Evolutionary conservation across 768 basidiomycete species (phyloP).

Genomic region (Suillus alpinus): DNA sequence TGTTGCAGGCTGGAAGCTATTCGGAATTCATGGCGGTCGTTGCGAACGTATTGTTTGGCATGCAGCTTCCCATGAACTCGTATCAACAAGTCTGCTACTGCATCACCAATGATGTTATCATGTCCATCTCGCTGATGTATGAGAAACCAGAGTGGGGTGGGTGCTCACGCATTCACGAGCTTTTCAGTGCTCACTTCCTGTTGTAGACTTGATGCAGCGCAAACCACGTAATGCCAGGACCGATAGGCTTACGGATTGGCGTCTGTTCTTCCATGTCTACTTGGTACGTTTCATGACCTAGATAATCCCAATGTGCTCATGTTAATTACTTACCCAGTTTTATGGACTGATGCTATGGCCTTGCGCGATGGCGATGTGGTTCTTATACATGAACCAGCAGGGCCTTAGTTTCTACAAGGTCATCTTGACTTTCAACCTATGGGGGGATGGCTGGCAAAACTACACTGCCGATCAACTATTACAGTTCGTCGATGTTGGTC

Average conservation of each 20-base stretch:
- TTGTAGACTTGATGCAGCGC: constrained; percentile 35
- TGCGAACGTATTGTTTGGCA: constrained; percentile 48
- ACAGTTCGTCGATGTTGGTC: constrained; percentile 37
- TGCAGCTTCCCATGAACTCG: constrained; percentile 49
- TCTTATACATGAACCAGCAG: constrained; percentile 36
- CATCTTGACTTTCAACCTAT: constrained; percentile 38
- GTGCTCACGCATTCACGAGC: background rate
- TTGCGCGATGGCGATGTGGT: constrained; percentile 40
- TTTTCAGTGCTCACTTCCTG: background rate
- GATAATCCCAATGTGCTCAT: background rate
- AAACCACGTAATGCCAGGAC: constrained; percentile 42
- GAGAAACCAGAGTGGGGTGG: constrained; percentile 41
- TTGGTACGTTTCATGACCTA: constrained; percentile 29
- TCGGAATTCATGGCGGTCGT: constrained; percentile 52
- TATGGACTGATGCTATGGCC: constrained; percentile 45
- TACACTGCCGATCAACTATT: constrained; percentile 27
- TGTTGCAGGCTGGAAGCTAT: constrained; percentile 40
- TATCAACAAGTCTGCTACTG: constrained; percentile 48
- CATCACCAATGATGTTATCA: constrained; percentile 42
- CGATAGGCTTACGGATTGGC: constrained; percentile 48
- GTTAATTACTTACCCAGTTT: constrained; percentile 26
- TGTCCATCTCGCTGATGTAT: constrained; percentile 40
- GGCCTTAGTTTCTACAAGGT: constrained; percentile 33
- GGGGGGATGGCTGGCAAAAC: constrained; percentile 36
- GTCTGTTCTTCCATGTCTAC: constrained; percentile 47